Percentiles rank a stretch among this genome's conserved stretches.
Conservation (phyloP, 1,284 basidiomycete species). For the Trichosporon faecale region DNA sequence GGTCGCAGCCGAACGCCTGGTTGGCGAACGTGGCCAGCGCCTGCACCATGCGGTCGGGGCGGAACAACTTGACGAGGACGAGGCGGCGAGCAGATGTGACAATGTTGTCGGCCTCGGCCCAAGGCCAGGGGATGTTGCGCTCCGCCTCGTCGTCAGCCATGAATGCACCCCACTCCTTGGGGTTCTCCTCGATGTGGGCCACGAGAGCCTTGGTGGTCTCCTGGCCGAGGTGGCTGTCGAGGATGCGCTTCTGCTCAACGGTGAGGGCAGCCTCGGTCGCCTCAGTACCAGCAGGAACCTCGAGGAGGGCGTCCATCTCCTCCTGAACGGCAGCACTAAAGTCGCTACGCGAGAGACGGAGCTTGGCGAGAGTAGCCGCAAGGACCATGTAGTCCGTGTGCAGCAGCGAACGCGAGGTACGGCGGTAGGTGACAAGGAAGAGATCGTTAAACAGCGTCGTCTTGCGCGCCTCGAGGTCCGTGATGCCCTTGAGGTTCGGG, state of each 20-base stretch:
- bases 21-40: slow-evolving; percentile 39
- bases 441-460: slow-evolving; percentile 85
- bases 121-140: slow-evolving; percentile 66
- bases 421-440: slow-evolving; percentile 83
- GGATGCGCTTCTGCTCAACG: slow-evolving; percentile 34
- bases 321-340: slow-evolving; percentile 68
- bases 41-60: slow-evolving; percentile 43
- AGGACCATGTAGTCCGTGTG: slow-evolving; percentile 91
- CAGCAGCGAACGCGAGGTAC: slow-evolving; percentile 85
- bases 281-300: slow-evolving; percentile 55
- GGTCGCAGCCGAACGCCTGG: slow-evolving; percentile 42
- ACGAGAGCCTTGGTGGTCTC: slow-evolving; percentile 66
- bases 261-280: slow-evolving; percentile 23
- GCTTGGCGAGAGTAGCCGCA: slow-evolving; percentile 83
- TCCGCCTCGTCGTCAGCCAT: slow-evolving; percentile 70
- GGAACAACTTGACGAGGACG: slow-evolving; percentile 44
- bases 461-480: slow-evolving; percentile 71
- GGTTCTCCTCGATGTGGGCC: slow-evolving; percentile 63
- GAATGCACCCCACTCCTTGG: slow-evolving; percentile 74
- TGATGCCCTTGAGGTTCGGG: slow-evolving; percentile 75
- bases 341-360: slow-evolving; percentile 68
- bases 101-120: slow-evolving; percentile 54
- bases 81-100: slow-evolving; percentile 35
- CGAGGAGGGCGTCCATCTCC: slow-evolving; percentile 85
- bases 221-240: slow-evolving; percentile 34